Base-by-base conservation (phyloP, 805 yeast genomes). In the Candida namnaoensis region DNA sequence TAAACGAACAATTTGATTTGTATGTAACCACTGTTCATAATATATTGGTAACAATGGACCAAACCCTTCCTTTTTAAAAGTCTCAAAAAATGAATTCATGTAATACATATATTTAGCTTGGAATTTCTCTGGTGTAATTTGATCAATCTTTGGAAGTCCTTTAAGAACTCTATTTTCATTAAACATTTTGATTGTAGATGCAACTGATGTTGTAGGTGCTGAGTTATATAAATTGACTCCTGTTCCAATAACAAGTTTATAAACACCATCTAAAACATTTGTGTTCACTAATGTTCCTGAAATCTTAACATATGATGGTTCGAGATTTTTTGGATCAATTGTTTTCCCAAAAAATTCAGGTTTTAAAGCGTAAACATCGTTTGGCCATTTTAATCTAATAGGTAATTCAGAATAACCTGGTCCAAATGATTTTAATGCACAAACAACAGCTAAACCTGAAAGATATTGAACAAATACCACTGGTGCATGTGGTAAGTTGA, bases 201-300 rank as follows among this genome's bases (percentile, higher is more conserved):
- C 88, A 38, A 93, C 62, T 1, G 98, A 90, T 0, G 96, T 87
- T 0, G 97, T 87, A 13, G 99, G 99, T 0, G 90, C 88, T n/a
- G 76, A 74, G 58, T 87, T 88, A 41, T 76, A 75, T 4, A 88
- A 78, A 51, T 91, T 93, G 40, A 88, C 67, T 14, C 99, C 99
- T 10, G 86, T 78, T 1, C 99, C 98, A 57, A 84, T 75, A 7
- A 88, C 82, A 15, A 88, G 58, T 42, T 77, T 70, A 58, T 80
- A 88, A 13, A 71, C 64, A 24, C 74, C 69, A 46, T 77, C 71
- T 25, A 81, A 54, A 42, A 77, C 75, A 51, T 79, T 85, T 3
- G 95, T 82, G 57, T 87, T 90, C 33, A 90, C 88, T 38, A 91
- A 60, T 13, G 90, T 74, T 1, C 99, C 99, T 3, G 90, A 80